Base-by-base conservation (phyloP, 2,329 filamentous ascomycete species). In the Penicillium thymicola region DNA sequence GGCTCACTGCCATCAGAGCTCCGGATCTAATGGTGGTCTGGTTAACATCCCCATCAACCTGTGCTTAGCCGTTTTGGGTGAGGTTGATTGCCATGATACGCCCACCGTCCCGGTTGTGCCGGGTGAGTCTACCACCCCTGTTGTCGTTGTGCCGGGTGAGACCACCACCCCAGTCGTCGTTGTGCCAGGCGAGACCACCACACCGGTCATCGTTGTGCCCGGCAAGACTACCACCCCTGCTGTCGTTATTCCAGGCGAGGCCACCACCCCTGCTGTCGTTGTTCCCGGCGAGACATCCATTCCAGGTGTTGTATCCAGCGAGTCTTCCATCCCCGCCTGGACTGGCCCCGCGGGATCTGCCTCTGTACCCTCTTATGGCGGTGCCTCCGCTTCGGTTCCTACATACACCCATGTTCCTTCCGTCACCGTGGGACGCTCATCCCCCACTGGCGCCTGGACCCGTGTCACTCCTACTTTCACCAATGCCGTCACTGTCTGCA, bases 11-110 rank as follows among this genome's bases (percentile, higher is more conserved):
- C 16, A 69, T 11, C 66, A 68, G 50, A 52, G 38, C 30, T 55
- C 61, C n/a, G 14, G n/a, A 16, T 42, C 57, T 11, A 36, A 34
- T 25, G 59, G 54, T 41, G 65, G 67, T 37, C 57, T 68, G 37
- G 58, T 69, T 49, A 61, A 67, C 54, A 66, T 69, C 51, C 67
- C 67, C 27, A 37, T 69, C 57, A 67, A 69, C 58, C 51, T 67
- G 45, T 69, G 67, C 45, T 56, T 67, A 28, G 63, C 64, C 37
- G 66, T 66, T 9, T 51, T 68, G 30, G 67, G 66, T 9, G 61
- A 67, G 44, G 65, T 54, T n/a, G 58, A 69, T 8, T 68, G 67
- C 61, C 41, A 65, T 18, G 45, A 42, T 52, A 13, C 51, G 37
- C 8, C 37, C 8, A 21, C 18, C 7, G 5, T 7, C 21, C 21